These are phyloP conservation scores for Plasmopara halstedii DNA, from an alignment of 352 stramenopile genomes.

Conservation along the genomic window DNA sequence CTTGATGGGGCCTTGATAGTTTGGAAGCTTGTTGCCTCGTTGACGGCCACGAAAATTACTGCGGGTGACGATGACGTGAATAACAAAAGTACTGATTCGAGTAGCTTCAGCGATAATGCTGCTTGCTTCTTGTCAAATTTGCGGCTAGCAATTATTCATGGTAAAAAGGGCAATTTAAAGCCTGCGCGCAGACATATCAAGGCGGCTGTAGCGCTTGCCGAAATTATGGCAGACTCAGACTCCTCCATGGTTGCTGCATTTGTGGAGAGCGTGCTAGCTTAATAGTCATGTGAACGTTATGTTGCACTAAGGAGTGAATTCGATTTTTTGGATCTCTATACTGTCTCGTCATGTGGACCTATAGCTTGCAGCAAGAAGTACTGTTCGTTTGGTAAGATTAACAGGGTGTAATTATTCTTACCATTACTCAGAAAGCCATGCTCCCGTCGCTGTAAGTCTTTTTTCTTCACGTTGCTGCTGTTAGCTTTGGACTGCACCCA, in stretches of 20 bases:
- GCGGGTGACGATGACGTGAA: slow-evolving; percentile 17
- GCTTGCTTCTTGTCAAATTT: slow-evolving; percentile 51
- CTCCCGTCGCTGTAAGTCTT: slow-evolving; percentile 29
- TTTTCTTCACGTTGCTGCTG: slow-evolving; percentile 20
- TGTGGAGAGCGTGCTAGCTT: slow-evolving; percentile 51
- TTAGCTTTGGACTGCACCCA: slow-evolving; percentile 40
- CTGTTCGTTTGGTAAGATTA: slow-evolving; percentile 60
- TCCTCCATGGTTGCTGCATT: slow-evolving; percentile 44
- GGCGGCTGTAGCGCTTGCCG: slow-evolving; percentile 22
- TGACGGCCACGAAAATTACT: slow-evolving; percentile 21
- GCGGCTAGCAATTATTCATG: slow-evolving; percentile 53
- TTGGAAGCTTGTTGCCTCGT: slow-evolving; percentile 48
- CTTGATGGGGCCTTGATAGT: slow-evolving; percentile 50
- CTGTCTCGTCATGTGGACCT: slow-evolving; percentile 56
- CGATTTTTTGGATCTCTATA: slow-evolving; percentile 17
- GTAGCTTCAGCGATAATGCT: slow-evolving; percentile 17
- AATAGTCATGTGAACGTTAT: slow-evolving; percentile 16
- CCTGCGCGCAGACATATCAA: slow-evolving; percentile 63
- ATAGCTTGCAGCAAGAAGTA: slow-evolving; percentile 69
- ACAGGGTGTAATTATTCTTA: slow-evolving; percentile 68
- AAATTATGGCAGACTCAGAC: slow-evolving; percentile 19
- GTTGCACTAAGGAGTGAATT: slow-evolving; percentile 2
- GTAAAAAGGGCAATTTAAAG: slow-evolving; percentile 54
- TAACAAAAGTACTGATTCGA: slow-evolving; percentile 18
- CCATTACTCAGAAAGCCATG: slow-evolving; percentile 72